Percentiles rank a stretch among this genome's conserved stretches.
phyloP scores from a whole-genome alignment of 106 monocot species.

The Platanthera guangdongensis region DNA sequence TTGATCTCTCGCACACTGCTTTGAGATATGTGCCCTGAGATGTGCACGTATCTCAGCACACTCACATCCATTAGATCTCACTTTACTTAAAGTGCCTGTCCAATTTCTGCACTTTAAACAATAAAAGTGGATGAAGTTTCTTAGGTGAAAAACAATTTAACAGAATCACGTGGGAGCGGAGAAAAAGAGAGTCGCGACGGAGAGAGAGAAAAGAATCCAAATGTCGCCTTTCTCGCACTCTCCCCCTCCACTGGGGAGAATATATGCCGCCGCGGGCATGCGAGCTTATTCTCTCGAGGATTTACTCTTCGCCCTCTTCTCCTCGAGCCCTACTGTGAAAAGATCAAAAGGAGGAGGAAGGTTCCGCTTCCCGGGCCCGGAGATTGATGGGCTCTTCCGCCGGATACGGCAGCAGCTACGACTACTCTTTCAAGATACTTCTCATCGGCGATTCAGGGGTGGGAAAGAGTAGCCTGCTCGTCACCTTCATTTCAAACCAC shows the following conservation, averaged over 20 bases:
- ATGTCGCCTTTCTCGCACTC: neutral
- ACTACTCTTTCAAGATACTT: constrained; percentile 55
- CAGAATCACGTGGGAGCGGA: neutral
- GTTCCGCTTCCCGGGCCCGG: neutral
- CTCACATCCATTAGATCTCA: no score
- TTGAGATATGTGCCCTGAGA: no score
- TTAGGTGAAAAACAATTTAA: no score
- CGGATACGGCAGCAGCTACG: constrained; percentile 17
- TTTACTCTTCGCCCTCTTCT: no score
- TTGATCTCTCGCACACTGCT: no score
- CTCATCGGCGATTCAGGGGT: constrained; percentile 56
- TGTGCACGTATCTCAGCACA: no score
- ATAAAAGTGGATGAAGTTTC: no score
- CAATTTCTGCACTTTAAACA: no score
- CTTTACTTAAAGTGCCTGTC: no score
- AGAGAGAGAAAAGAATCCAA: constrained; percentile 5
- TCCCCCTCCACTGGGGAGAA: neutral
- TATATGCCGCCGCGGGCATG: neutral
- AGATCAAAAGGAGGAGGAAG: neutral
- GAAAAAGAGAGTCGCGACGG: neutral
- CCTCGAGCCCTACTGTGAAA: no score
- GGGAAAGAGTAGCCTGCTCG: constrained; percentile 58
- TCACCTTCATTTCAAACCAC: constrained; percentile 40
- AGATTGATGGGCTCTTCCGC: constrained; percentile 15
- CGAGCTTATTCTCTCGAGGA: neutral